Evolutionary conservation across 1,284 basidiomycete genomes (phyloP).

Genomic region (Apiotrichum mycotoxinovorans): DNA sequence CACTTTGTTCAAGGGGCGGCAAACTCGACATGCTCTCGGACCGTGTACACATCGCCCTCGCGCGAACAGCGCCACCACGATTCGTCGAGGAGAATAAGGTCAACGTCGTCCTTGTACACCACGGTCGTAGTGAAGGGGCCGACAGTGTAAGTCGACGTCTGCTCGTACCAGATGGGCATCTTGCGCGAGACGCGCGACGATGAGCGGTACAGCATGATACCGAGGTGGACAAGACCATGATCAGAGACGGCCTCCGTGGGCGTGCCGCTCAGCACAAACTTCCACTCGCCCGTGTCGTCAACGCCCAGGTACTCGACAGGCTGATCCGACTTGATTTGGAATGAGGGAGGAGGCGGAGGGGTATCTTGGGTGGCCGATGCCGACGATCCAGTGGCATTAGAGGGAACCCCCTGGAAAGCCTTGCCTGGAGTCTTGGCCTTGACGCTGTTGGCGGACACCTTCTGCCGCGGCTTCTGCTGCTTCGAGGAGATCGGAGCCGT

Average conservation of each 20-base stretch:
- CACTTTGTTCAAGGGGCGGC: background rate
- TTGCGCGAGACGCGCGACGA: background rate
- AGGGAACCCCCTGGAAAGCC: background rate
- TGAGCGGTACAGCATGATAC: slow-evolving; percentile 5
- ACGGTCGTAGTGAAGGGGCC: slow-evolving; percentile 16
- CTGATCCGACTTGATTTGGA: slow-evolving; percentile 6
- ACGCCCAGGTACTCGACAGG: slow-evolving; percentile 12
- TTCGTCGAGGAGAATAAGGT: slow-evolving; percentile 19
- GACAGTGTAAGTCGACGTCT: slow-evolving; percentile 2
- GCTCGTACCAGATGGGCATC: slow-evolving; percentile 2
- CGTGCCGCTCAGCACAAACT: slow-evolving; percentile 1
- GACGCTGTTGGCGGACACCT: background rate
- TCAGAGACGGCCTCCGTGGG: background rate
- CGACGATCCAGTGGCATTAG: background rate
- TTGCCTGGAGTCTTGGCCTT: background rate
- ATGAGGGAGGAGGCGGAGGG: background rate
- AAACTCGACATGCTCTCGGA: slow-evolving; percentile 16
- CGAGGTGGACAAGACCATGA: background rate
- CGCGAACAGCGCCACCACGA: slow-evolving; percentile 18
- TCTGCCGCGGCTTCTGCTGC: background rate
- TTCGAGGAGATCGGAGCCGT: background rate
- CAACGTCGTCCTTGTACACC: slow-evolving; percentile 11
- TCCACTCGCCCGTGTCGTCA: slow-evolving; percentile 17
- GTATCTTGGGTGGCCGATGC: background rate
- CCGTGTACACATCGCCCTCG: slow-evolving; percentile 15